Evolutionary conservation across 176 grass and related monocot species (phyloP).

Genomic region (Neostapfia colusana): DNA sequence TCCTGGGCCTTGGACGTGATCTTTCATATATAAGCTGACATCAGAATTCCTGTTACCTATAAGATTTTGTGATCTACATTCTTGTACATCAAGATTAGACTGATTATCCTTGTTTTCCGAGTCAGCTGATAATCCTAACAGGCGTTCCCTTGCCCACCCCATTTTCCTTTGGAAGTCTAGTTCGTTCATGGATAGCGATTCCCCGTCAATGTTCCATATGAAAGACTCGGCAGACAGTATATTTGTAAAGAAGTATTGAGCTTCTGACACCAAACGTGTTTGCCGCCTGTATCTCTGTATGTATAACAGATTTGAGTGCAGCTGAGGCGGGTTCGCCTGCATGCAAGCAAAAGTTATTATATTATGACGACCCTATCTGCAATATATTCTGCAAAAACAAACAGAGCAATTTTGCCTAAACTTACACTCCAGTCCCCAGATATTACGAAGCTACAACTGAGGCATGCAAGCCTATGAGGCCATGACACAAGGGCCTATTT

Average conservation of each 20-base stretch:
- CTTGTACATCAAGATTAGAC: conserved; percentile 42
- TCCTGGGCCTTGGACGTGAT: conserved; percentile 38
- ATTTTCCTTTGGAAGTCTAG: conserved; percentile 87
- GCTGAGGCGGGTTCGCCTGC: conserved; percentile 95
- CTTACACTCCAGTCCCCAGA: not conserved
- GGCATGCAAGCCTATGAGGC: not conserved
- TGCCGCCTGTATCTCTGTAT: conserved; percentile 87
- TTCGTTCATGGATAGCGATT: conserved; percentile 86
- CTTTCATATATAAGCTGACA: conserved; percentile 39
- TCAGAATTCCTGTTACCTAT: conserved; percentile 46
- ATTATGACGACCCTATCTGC: not conserved
- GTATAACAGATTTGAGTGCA: conserved; percentile 92
- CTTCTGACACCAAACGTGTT: conserved; percentile 78
- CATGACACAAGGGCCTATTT: not conserved
- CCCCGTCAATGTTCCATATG: conserved; percentile 90
- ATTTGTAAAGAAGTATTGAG: conserved; percentile 96
- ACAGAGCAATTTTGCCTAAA: not conserved
- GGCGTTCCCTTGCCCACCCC: conserved; percentile 64
- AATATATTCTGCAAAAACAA: not conserved
- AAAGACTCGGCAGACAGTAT: conserved; percentile 96
- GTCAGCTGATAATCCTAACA: conserved; percentile 59
- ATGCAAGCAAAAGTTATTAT: conserved; percentile 22
- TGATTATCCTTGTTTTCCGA: conserved; percentile 49
- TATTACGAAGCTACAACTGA: conserved; percentile 5
- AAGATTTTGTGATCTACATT: conserved; percentile 38